Base-by-base conservation (phyloP, 768 basidiomycete genomes). In the Amanita polypyramis region DNA sequence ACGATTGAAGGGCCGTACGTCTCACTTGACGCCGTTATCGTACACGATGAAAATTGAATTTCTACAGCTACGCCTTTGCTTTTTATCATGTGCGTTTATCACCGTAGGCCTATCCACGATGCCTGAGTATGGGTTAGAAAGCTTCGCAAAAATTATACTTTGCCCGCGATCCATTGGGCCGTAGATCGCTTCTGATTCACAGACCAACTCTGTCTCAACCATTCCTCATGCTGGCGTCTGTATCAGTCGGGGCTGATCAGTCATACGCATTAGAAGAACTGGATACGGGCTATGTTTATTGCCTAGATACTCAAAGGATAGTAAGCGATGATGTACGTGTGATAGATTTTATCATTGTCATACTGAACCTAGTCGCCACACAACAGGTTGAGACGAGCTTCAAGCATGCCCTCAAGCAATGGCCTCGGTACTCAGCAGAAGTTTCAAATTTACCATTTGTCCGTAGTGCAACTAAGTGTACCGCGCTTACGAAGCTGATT, bases 1-100 rank as follows among this genome's bases (percentile, higher is more conserved):
- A 61, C 54, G 21, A 68, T 92, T 12, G 90, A 94, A 59, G 91
- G 91, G 46, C 91, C 91, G 80, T 93, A 65, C 68, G 87, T 69
- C 20, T 34, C 33, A 2, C n/a, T n/a, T n/a, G 38, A 29, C n/a
- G 23, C 12, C 21, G 14, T 14, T 21, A 29, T 21, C 30, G 39
- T 27, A 37, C 32, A 12, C 21, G 11, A 9, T 27, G n/a, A 39
- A 17, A 14, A 38, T 44, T 42, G 15, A 43, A 51, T n/a, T 32
- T 5, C n/a, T 21, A 35, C 54, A 90, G 86, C 41, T 89, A 90
- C 61, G 89, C 88, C 0, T 80, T 92, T 54, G 77, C 82, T 1
- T 89, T 79, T 59, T 91, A 82, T 59, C 75, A 85, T 56, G 89
- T 85, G 59, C 44, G 77, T 42, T 14, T 42, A 15, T 39, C 37